A percentile compares a stretch with the other conserved stretches of the same genome.
Evolutionary conservation across 1,284 basidiomycete genomes (phyloP).

Genomic region (Hortiboletus rubellus): DNA sequence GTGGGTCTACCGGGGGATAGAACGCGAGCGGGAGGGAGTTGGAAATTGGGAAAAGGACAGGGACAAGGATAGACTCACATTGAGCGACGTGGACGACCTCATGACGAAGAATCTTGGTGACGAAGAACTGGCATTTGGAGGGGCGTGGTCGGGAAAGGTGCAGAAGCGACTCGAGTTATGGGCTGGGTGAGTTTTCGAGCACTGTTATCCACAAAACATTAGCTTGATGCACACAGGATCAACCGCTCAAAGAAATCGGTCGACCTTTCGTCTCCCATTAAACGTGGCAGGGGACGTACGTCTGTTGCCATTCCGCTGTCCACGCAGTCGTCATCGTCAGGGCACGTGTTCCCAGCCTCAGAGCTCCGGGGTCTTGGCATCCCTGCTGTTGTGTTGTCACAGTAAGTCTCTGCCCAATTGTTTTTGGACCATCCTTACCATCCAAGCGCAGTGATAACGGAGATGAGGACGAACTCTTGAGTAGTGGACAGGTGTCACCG

Average conservation of each 20-base stretch:
- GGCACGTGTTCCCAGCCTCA: conserved; percentile 30
- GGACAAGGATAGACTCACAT: conserved; percentile 21
- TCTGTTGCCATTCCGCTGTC: conserved; percentile 35
- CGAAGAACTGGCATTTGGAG: conserved; percentile 40
- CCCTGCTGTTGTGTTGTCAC: conserved; percentile 31
- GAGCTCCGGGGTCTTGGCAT: conserved; percentile 30
- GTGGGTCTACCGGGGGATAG: conserved; percentile 7
- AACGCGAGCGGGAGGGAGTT: conserved; percentile 24
- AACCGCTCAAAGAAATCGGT: conserved; percentile 37
- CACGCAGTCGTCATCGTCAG: conserved; percentile 36
- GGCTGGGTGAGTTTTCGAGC: conserved; percentile 54
- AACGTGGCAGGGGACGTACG: conserved; percentile 16
- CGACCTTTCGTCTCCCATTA: conserved; percentile 29
- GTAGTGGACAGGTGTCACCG: conserved; percentile 74
- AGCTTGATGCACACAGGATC: conserved; percentile 25
- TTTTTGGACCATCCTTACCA: neutral
- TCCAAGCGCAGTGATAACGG: conserved; percentile 33
- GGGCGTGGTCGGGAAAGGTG: conserved; percentile 59
- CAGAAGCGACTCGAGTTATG: conserved; percentile 70
- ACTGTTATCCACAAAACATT: neutral
- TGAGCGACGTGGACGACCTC: conserved; percentile 38
- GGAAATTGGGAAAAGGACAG: conserved; percentile 22
- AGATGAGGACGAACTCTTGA: conserved; percentile 64
- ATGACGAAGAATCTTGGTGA: conserved; percentile 25
- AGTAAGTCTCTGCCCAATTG: conserved; percentile 19